Evolutionary conservation across 2,329 filamentous ascomycete species (phyloP).

Genomic region (Colletotrichum orchidophilum): DNA sequence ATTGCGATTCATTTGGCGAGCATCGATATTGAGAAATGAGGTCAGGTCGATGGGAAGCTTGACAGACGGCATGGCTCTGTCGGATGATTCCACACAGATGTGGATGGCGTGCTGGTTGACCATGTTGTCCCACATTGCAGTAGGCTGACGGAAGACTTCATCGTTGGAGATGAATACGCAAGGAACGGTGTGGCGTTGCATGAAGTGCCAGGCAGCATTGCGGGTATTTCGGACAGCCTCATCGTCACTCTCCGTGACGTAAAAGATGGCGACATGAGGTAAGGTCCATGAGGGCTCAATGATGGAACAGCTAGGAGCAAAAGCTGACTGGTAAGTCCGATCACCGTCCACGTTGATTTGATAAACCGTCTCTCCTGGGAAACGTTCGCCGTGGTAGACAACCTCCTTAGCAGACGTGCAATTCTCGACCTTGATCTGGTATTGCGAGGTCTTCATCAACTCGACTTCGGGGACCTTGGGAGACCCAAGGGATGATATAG

Average conservation of each 20-base stretch:
- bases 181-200: slow-evolving; percentile 56
- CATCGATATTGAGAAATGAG: slow-evolving; percentile 61
- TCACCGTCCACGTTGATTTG: slow-evolving; percentile 52
- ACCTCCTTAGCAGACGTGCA: slow-evolving; percentile 52
- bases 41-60: slow-evolving; percentile 58
- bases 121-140: slow-evolving; percentile 45
- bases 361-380: slow-evolving; percentile 43
- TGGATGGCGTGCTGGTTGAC: slow-evolving; percentile 56
- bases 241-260: slow-evolving; percentile 55
- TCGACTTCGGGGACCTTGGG: slow-evolving; percentile 57
- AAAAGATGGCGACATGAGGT: slow-evolving; percentile 61
- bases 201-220: slow-evolving; percentile 55
- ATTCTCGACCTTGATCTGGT: slow-evolving; percentile 61
- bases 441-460: slow-evolving; percentile 60
- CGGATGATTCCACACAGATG: slow-evolving; percentile 55
- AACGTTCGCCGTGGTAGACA: slow-evolving; percentile 36
- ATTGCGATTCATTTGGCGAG: slow-evolving; percentile 63
- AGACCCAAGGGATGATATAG: slow-evolving; percentile 58
- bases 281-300: slow-evolving; percentile 56
- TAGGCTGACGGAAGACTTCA: slow-evolving; percentile 47
- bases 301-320: slow-evolving; percentile 46
- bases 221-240: slow-evolving; percentile 48
- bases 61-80: slow-evolving; percentile 46
- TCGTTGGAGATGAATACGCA: slow-evolving; percentile 59
- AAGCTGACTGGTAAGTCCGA: slow-evolving; percentile 47